A percentile compares a stretch with the other conserved stretches of the same genome.
These are phyloP conservation scores for Kwoniella heveanensis DNA, from an alignment of 768 basidiomycete species.

Conservation along the genomic window DNA sequence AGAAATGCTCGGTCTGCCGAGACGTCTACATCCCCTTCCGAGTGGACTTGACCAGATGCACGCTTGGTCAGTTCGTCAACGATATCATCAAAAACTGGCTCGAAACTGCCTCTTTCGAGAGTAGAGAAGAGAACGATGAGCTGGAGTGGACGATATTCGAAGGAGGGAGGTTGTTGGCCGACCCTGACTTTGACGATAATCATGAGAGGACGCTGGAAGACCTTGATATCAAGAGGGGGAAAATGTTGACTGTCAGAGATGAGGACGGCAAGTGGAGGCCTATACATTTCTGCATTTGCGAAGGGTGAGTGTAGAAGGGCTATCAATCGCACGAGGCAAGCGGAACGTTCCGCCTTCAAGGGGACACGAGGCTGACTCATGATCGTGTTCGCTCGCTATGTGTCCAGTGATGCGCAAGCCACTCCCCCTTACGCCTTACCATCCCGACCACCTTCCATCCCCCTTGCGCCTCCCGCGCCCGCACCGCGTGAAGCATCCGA, in stretches of 20 bases:
- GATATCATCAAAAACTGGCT: slow-evolving; percentile 63
- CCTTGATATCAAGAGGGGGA: slow-evolving; percentile 75
- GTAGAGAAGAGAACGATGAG: slow-evolving; percentile 59
- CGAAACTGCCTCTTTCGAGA: slow-evolving; percentile 16
- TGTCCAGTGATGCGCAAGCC: slow-evolving; percentile 19
- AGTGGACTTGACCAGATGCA: slow-evolving; percentile 72
- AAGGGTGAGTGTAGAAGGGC: slow-evolving; percentile 61
- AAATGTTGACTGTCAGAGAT: slow-evolving; percentile 84
- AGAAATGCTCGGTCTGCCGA: slow-evolving; percentile 78
- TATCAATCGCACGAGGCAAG: too few relatives aligned
- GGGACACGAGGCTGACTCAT: background rate
- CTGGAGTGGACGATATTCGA: slow-evolving; percentile 71
- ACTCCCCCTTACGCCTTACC: slow-evolving; percentile 20
- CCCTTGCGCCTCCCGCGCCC: slow-evolving; percentile 14
- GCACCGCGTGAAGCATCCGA: slow-evolving; percentile 10
- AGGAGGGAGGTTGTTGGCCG: slow-evolving; percentile 80
- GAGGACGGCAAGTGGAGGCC: slow-evolving; percentile 78
- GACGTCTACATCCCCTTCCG: slow-evolving; percentile 75
- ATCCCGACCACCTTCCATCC: slow-evolving; percentile 18
- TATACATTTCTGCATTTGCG: slow-evolving; percentile 69
- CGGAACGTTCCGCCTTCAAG: background rate
- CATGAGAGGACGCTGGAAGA: slow-evolving; percentile 75
- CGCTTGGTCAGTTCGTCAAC: slow-evolving; percentile 71
- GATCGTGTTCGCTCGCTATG: background rate
- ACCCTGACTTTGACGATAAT: slow-evolving; percentile 94